phyloP scores from a whole-genome alignment of 192 early-diverging fungal genomes.

The Coemansia sp. region DNA sequence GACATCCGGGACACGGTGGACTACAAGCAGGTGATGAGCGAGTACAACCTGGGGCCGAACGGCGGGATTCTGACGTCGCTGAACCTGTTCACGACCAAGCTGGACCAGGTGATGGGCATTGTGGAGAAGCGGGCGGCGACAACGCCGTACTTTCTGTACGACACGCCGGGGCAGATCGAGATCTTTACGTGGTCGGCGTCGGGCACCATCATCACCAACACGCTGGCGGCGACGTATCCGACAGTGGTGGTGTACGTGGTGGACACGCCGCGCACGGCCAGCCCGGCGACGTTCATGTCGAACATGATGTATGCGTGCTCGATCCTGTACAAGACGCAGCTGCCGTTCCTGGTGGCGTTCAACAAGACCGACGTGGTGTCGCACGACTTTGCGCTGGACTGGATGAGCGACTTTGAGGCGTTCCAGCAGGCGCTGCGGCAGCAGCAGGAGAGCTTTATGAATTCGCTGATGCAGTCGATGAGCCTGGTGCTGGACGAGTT shows the following conservation, averaged over 20 bases:
- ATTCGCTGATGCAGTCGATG: slow-evolving; percentile 90
- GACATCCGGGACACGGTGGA: slow-evolving; percentile 97
- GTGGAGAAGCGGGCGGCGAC: slow-evolving; percentile 70
- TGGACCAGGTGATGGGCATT: slow-evolving; percentile 92
- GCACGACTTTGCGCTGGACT: slow-evolving; percentile 85
- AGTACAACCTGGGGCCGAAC: slow-evolving; percentile 95
- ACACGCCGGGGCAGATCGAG: slow-evolving; percentile 98
- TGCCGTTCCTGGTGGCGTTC: slow-evolving; percentile 94
- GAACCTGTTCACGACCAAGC: slow-evolving; percentile 96
- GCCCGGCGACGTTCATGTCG: slow-evolving; percentile 95
- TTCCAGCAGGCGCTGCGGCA: slow-evolving; percentile 80
- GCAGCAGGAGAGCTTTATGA: slow-evolving; percentile 86
- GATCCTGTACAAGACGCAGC: slow-evolving; percentile 96
- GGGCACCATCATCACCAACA: slow-evolving; percentile 92
- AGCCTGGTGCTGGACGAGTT: slow-evolving; percentile 96
- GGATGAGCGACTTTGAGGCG: slow-evolving; percentile 95
- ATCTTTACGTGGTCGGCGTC: slow-evolving; percentile 99
- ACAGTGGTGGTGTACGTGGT: slow-evolving; percentile 90
- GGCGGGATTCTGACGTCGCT: slow-evolving; percentile 94
- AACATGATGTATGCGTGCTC: slow-evolving; percentile 98
- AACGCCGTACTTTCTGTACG: slow-evolving; percentile 68
- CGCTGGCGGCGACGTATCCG: slow-evolving; percentile 85
- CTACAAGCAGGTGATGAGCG: slow-evolving; percentile 98
- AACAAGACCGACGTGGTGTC: slow-evolving; percentile 93
- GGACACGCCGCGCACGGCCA: slow-evolving; percentile 89